Evolutionary conservation across 23 red algal species (phyloP).

Genomic region (Gracilaria domingensis): DNA sequence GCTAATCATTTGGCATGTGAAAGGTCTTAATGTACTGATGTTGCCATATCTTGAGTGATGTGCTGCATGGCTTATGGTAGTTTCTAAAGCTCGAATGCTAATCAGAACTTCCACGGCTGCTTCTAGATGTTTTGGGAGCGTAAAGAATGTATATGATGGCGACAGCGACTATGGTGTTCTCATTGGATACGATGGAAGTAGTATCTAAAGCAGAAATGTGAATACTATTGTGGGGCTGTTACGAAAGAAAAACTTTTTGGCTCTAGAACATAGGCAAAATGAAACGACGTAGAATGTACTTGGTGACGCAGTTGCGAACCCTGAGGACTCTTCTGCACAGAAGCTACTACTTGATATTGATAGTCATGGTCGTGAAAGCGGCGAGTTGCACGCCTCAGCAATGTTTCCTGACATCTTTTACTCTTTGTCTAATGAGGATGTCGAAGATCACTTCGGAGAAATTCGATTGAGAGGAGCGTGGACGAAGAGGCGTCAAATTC

Average conservation of each 20-base stretch:
- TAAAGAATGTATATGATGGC: neutral
- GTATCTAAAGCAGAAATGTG: neutral
- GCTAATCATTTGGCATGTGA: no score
- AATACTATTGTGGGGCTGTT: neutral
- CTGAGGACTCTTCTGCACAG: neutral
- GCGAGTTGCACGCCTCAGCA: slow-evolving; percentile 2
- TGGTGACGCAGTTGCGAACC: neutral
- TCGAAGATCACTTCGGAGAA: neutral
- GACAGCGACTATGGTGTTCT: neutral
- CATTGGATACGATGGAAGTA: neutral
- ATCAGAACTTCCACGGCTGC: no score
- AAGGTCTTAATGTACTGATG: no score
- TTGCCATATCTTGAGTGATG: no score
- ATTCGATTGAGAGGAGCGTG: neutral
- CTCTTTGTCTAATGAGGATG: neutral
- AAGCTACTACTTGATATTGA: neutral
- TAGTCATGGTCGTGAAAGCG: neutral
- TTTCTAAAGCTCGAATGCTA: no score
- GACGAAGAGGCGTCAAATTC: slow-evolving; percentile 34
- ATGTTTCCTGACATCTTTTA: slow-evolving; percentile 17
- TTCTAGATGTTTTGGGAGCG: neutral
- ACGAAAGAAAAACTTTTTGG: neutral
- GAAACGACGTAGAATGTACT: neutral
- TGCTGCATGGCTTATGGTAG: no score
- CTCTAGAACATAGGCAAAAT: slow-evolving; percentile 11